Conservation (phyloP, 208 protist species). For the Leishmania major region DNA sequence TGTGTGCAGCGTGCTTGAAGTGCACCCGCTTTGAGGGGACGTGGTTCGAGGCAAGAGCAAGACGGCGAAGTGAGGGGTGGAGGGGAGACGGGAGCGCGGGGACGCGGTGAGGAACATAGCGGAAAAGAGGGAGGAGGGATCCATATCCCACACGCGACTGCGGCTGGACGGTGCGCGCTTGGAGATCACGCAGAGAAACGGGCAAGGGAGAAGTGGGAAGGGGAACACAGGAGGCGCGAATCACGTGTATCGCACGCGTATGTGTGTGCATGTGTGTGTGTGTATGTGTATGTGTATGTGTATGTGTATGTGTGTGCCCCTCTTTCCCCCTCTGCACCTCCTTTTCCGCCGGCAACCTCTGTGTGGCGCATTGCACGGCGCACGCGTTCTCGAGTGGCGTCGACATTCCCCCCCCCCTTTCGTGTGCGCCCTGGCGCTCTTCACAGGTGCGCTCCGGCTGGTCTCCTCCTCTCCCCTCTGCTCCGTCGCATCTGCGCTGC, state of each 20-base stretch:
- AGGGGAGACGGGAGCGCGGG: not conserved
- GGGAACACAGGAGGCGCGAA: not conserved
- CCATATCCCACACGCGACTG: not conserved
- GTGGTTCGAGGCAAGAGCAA: not conserved
- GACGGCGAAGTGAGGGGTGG: not conserved
- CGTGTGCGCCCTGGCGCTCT: not conserved
- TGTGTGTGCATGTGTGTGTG: not conserved
- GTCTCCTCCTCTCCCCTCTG: not conserved
- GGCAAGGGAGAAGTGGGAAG: no score
- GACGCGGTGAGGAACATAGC: not conserved
- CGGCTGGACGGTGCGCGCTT: not conserved
- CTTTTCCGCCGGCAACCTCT: not conserved
- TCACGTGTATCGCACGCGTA: not conserved
- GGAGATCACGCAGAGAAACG: not conserved
- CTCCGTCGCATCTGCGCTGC: not conserved
- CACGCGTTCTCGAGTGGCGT: not conserved
- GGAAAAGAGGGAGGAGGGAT: not conserved
- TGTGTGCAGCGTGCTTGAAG: conserved; percentile 7
- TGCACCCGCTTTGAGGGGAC: not conserved
- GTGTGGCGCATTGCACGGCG: not conserved
- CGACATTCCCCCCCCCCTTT: not conserved
- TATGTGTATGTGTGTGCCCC: not conserved
- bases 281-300: not conserved
- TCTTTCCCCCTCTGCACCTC: not conserved
- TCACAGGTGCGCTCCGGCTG: not conserved